Evolutionary conservation across 805 yeast species (phyloP), one percentile per base, ranked within the genome.

Genomic region (Ogataea wickerhamii): DNA sequence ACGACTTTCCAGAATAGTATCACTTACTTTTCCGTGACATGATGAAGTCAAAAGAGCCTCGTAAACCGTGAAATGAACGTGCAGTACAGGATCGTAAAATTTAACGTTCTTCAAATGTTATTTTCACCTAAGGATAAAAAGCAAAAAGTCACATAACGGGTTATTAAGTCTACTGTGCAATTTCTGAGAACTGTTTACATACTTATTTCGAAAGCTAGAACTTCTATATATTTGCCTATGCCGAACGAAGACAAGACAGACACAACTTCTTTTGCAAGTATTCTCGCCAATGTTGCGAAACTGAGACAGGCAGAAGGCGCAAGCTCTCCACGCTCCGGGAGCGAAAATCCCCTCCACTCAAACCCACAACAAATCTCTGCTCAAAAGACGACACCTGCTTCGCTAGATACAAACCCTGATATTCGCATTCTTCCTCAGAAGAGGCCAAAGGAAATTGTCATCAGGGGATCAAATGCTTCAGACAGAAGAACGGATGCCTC

Each of bases 261-360:
- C 51, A 66, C 82, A 2, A 71, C 83, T 2, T 82, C 88, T 0
- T 82, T 82, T 57, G 77, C 82, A 35, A 78, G 85, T 52, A 79
- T 82, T 27, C 56, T 82, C 30, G 87, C 81, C 4, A 84, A 83
- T n/a, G 86, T 81, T 2, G 67, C 75, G 55, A 71, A 72, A 38
- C 69, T 80, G 59, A 58, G 85, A 41, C 76, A 78, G 42, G 58
- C 68, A 40, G 47, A 59, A 28, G 35, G 43, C 7, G 48, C 45
- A 7, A 24, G 13, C 10, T 27, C 30, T 10, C 7, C 16, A 8
- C 8, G 25, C 25, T 8, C 25, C 12, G 25, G 12, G 11, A 22
- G 12, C 12, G 25, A 22, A 12, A 22, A 22, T 8, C 25, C 25
- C 12, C 10, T 29, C n/a, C 14, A 16, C n/a, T 7, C 34, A 5